Evolutionary conservation across 2,329 filamentous ascomycete genomes (phyloP), one percentile per base, ranked within the genome.

Genomic region (Fusarium redolens): DNA sequence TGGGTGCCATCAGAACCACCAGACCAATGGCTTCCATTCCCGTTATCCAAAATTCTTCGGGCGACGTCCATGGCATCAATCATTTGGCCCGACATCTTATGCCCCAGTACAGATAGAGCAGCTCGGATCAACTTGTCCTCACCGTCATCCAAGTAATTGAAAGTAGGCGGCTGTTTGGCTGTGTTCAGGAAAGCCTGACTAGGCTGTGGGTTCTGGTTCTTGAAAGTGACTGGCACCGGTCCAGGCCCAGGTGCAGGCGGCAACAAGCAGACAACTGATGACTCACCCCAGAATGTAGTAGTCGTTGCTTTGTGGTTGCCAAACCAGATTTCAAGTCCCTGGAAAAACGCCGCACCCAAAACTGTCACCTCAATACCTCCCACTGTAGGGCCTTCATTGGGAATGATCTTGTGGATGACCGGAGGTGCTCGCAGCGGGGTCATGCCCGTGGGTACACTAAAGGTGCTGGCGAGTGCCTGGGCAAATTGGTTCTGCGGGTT

Each of bases 291-390:
- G 79, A 89, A 96, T 1, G 92, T 94, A 3, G 93, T 95, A 1
- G 92, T 93, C 0, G 92, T 87, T 4, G 89, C 88, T 73, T 85
- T 86, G 52, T 86, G 83, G 38, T 87, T 84, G 28, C 95, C 95
- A 80, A 98, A 98, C 82, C 95, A 92, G 61, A 97, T 93, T 70
- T 95, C 93, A 69, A 97, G 87, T 3, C 81, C 92, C 69, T 88
- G 92, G 72, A 91, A 92, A 79, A 97, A 97, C 18, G 92, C 90
- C 72, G 91, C 93, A 22, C 95, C 95, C 13, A 97, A 85, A 62
- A 96, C 89, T 0, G 93, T 96, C 6, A 97, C 94, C 80, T 98
- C 95, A 58, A 94, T 95, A 45, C 95, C 95, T 66, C 95, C 95
- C 40, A 90, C 90, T 65, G 91, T 93, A 11, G 95, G 93, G 0